Conservation (phyloP, 2,329 filamentous ascomycete species). For the Claviceps sp. region DNA sequence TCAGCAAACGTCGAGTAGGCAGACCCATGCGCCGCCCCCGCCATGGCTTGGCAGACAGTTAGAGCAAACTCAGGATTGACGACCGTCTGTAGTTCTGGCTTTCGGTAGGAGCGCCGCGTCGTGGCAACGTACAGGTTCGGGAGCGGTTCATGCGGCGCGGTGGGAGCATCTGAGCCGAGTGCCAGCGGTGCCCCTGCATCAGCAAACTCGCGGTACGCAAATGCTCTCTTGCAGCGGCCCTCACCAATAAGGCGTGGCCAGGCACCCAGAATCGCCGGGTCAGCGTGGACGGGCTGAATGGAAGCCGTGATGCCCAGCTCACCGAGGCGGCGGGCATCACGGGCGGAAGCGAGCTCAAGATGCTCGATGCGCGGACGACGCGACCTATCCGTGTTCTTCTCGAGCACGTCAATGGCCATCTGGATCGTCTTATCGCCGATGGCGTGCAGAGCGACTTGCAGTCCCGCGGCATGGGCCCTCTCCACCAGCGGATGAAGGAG, state of each 20-base stretch:
- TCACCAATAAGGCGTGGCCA: constrained; percentile 46
- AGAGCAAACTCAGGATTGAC: constrained; percentile 42
- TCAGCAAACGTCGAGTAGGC: constrained; percentile 48
- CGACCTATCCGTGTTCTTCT: constrained; percentile 24
- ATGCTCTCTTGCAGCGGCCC: constrained; percentile 41
- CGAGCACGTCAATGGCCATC: constrained; percentile 44
- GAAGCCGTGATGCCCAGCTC: constrained; percentile 45
- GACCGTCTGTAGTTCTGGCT: constrained; percentile 26
- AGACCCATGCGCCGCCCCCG: constrained; percentile 39
- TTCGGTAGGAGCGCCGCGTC: constrained; percentile 39
- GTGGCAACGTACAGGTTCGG: constrained; percentile 46
- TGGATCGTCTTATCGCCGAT: constrained; percentile 48
- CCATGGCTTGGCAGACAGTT: constrained; percentile 38
- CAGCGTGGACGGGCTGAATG: constrained; percentile 44
- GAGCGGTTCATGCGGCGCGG: constrained; percentile 40
- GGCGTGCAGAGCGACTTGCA: constrained; percentile 52
- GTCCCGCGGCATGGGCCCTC: constrained; percentile 35
- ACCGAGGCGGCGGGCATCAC: constrained; percentile 43
- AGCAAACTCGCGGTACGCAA: constrained; percentile 49
- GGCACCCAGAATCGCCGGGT: constrained; percentile 46
- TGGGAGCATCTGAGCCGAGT: constrained; percentile 46
- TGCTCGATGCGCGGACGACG: constrained; percentile 52
- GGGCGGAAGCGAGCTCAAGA: constrained; percentile 41
- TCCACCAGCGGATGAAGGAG: constrained; percentile 40
- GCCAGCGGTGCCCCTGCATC: constrained; percentile 40